Conservation (phyloP, 2,329 filamentous ascomycete genomes). For the Monilinia vaccinii-corymbosi region DNA sequence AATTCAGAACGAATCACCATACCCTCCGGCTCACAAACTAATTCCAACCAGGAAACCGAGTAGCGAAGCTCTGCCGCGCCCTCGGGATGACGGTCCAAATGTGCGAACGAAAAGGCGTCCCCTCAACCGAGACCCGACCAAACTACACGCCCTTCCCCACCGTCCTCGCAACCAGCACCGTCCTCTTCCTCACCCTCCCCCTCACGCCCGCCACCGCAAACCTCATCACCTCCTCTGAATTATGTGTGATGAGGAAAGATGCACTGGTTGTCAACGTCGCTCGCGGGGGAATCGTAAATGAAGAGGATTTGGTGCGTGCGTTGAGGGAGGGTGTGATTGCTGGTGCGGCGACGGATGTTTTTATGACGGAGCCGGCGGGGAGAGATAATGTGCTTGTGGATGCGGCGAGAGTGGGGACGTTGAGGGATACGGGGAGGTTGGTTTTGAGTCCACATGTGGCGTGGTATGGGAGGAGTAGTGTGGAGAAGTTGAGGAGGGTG, state of each 20-base stretch:
- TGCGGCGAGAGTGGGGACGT: slow-evolving; percentile 11
- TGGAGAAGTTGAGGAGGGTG: slow-evolving; percentile 36
- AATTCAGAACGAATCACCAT: neutral
- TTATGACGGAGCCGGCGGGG: slow-evolving; percentile 28
- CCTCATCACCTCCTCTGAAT: slow-evolving; percentile 21
- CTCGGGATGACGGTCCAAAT: slow-evolving; percentile 21
- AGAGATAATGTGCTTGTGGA: slow-evolving; percentile 32
- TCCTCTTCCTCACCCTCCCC: slow-evolving; percentile 20
- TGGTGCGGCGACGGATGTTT: slow-evolving; percentile 29
- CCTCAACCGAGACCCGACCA: slow-evolving; percentile 3
- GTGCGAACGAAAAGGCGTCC: slow-evolving; percentile 16
- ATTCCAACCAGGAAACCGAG: neutral
- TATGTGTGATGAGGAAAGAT: slow-evolving; percentile 20
- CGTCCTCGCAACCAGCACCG: slow-evolving; percentile 14
- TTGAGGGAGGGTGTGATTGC: slow-evolving; percentile 23
- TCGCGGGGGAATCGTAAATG: slow-evolving; percentile 28
- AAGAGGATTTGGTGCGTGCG: slow-evolving; percentile 25
- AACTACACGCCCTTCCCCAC: slow-evolving; percentile 18
- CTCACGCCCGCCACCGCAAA: slow-evolving; percentile 20
- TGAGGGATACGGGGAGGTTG: slow-evolving; percentile 36
- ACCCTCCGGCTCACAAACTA: neutral
- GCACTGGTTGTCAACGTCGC: slow-evolving; percentile 27
- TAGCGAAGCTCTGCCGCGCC: slow-evolving; percentile 8
- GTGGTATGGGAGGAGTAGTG: slow-evolving; percentile 41
- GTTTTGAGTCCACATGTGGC: slow-evolving; percentile 44